Evolutionary conservation across 2,329 filamentous ascomycete species (phyloP), one percentile per base, ranked within the genome.

Genomic region (Pseudonectria foliicola): DNA sequence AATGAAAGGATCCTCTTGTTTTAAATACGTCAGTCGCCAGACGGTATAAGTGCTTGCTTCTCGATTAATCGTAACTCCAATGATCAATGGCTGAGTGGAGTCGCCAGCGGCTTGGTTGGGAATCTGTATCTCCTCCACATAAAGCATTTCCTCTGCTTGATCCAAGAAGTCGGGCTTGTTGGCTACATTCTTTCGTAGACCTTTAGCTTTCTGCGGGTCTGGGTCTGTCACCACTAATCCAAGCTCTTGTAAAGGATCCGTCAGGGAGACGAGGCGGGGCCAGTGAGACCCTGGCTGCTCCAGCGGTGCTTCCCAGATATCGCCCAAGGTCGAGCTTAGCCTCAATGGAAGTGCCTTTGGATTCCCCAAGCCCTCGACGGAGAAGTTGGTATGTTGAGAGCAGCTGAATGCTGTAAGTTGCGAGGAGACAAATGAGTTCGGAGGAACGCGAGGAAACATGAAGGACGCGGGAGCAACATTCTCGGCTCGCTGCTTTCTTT

Each of bases 231-330:
- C 84, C 13, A 95, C 78, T 28, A 95, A 65, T 2, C 89, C 90
- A 50, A 95, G 71, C 48, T 95, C 89, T 3, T 85, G 75, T 37
- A 95, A 67, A 3, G 90, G 90, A 53, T 94, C 86, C 3, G 83
- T 88, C 31, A 98, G 68, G 16, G 83, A 86, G 46, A 93, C 89
- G 1, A 95, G 65, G 21, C 86, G 72, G 1, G 85, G 84, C 66
- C 84, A 78, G 33, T 79, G 77, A 2, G 73, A 71, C 44, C 75
- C 72, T 18, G 62, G 65, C 26, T 68, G 66, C 27, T 73, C 66
- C 34, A 71, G 49, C 4, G 73, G 68, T 2, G 66, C 56, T 21
- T 80, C 73, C 68, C 73, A 79, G 51, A 76, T 63, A 35, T 70
- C 71, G 37, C 77, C 76, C 35, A 80, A 46, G 1, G 73, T 76